Conservation (phyloP, 2,329 filamentous ascomycete genomes). For the Incumbomyces lentus region DNA sequence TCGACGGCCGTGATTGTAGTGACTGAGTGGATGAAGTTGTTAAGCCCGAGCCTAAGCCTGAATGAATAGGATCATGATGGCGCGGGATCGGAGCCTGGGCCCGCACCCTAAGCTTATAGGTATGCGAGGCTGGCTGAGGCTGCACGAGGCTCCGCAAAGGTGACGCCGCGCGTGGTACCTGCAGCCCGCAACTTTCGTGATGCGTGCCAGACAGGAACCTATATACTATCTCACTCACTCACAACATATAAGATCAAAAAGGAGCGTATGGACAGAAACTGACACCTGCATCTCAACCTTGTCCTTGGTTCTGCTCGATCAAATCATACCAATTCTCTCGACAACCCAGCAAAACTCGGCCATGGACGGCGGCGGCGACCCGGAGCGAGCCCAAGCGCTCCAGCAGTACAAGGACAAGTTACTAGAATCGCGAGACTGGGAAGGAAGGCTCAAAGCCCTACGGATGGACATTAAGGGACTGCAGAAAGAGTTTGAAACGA, state of each 20-base stretch:
- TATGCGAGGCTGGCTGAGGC: background rate
- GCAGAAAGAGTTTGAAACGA: conserved; percentile 89
- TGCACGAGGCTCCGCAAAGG: background rate
- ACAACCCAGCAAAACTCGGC: background rate
- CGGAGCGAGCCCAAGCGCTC: conserved; percentile 57
- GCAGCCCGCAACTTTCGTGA: background rate
- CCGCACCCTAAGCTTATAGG: too few relatives aligned
- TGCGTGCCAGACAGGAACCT: too few relatives aligned
- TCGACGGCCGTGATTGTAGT: too few relatives aligned
- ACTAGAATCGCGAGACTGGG: conserved; percentile 95
- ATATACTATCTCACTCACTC: too few relatives aligned
- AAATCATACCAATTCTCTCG: background rate
- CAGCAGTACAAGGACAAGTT: conserved; percentile 70
- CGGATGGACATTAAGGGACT: conserved; percentile 92
- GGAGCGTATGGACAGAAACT: too few relatives aligned
- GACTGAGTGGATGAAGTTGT: too few relatives aligned
- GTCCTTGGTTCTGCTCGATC: background rate
- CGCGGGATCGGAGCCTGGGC: too few relatives aligned
- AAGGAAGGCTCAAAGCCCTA: conserved; percentile 89
- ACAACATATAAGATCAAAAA: too few relatives aligned
- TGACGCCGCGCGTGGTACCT: conserved; percentile 2
- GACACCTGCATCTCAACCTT: background rate
- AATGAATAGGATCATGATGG: too few relatives aligned
- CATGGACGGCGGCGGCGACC: conserved; percentile 32
- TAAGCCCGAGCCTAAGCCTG: too few relatives aligned